These are phyloP conservation scores for Yarrowia galli DNA, from an alignment of 1,139 yeast genomes.

Conservation along the genomic window DNA sequence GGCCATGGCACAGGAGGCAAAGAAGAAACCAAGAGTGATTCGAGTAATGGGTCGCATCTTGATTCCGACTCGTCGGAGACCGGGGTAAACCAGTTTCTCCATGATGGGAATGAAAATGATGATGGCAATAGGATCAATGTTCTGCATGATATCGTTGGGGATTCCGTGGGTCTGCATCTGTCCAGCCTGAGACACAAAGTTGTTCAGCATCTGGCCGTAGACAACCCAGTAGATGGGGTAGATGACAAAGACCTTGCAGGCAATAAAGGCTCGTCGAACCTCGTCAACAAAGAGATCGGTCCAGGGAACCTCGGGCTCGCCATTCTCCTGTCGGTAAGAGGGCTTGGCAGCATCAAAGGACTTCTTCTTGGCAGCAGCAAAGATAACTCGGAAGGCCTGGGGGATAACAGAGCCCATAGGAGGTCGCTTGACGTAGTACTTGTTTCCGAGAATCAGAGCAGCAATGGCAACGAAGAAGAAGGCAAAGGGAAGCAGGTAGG, in stretches of 20 bases:
- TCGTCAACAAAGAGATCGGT: slow-evolving; percentile 68
- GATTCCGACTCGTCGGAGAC: slow-evolving; percentile 58
- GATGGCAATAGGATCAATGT: slow-evolving; percentile 66
- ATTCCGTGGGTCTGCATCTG: slow-evolving; percentile 68
- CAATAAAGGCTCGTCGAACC: slow-evolving; percentile 62
- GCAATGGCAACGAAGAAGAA: slow-evolving; percentile 65
- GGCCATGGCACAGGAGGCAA: slow-evolving; percentile 73
- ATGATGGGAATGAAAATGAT: slow-evolving; percentile 68
- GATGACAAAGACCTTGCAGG: slow-evolving; percentile 68
- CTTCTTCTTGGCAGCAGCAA: slow-evolving; percentile 58
- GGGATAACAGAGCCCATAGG: slow-evolving; percentile 70
- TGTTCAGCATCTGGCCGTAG: slow-evolving; percentile 71
- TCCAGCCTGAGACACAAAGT: slow-evolving; percentile 70
- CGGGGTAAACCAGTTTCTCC: slow-evolving; percentile 63
- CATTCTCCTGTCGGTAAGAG: slow-evolving; percentile 52
- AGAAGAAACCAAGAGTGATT: slow-evolving; percentile 76
- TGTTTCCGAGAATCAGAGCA: slow-evolving; percentile 64
- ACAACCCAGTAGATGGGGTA: slow-evolving; percentile 73
- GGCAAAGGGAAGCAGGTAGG: slow-evolving; percentile 71
- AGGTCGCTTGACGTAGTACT: slow-evolving; percentile 64
- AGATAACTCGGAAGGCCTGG: slow-evolving; percentile 60
- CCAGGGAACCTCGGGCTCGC: slow-evolving; percentile 61
- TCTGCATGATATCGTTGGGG: slow-evolving; percentile 72
- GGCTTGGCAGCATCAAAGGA: slow-evolving; percentile 65
- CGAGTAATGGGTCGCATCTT: slow-evolving; percentile 65